Evolutionary conservation across 176 grass and related monocot genomes (phyloP).

Genomic region (Chrysopogon serrulatus): DNA sequence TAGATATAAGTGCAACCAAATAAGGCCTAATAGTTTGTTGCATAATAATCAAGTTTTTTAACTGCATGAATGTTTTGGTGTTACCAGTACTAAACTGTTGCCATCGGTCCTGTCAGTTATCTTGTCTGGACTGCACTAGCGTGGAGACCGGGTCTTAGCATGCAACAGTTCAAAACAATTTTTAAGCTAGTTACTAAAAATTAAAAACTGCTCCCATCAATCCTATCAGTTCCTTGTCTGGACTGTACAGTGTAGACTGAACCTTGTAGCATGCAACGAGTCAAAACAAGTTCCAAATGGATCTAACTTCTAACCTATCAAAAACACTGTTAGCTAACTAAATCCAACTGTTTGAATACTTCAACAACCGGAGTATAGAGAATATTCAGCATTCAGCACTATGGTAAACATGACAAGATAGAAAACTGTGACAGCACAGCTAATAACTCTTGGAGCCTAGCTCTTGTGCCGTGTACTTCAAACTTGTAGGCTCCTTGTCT

Average conservation of each 20-base stretch:
- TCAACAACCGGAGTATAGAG: background rate
- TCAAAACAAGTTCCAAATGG: background rate
- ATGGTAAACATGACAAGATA: background rate
- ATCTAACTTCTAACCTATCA: background rate
- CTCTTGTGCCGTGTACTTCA: slow-evolving; percentile 18
- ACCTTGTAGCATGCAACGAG: background rate
- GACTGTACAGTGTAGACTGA: background rate
- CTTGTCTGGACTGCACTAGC: background rate
- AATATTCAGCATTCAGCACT: background rate
- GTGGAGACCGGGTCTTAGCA: background rate
- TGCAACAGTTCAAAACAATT: background rate
- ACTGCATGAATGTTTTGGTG: background rate
- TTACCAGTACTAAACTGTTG: background rate
- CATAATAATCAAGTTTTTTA: background rate
- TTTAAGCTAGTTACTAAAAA: background rate
- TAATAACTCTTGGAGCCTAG: slow-evolving; percentile 10
- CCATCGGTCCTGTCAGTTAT: background rate
- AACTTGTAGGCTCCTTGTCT: background rate
- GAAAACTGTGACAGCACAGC: background rate
- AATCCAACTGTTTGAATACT: slow-evolving; percentile 22
- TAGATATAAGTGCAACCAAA: no score
- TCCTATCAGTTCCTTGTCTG: background rate
- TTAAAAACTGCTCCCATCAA: background rate
- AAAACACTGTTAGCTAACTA: background rate
- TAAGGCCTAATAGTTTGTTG: background rate